Conservation (phyloP, 2,329 filamentous ascomycete genomes). For the Aspergillus quadricinctus region DNA sequence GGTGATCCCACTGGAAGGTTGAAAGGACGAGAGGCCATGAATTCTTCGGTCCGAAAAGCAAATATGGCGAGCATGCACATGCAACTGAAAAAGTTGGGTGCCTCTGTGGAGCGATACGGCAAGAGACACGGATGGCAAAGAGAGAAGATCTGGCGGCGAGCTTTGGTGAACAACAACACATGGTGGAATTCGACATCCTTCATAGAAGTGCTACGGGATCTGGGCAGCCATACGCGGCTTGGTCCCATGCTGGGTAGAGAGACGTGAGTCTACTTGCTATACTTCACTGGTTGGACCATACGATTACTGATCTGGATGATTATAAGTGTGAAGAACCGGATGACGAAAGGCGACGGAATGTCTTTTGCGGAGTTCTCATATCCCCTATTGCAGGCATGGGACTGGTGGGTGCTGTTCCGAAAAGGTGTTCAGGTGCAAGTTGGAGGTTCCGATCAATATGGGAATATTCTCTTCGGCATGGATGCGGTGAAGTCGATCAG, state of each 20-base stretch:
- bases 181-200: conserved; percentile 75
- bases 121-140: conserved; percentile 60
- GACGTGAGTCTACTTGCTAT: conserved; percentile 56
- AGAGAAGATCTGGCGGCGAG: conserved; percentile 62
- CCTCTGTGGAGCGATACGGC: conserved; percentile 65
- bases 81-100: conserved; percentile 61
- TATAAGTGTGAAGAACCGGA: conserved; percentile 70
- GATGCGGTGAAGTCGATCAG: conserved; percentile 76
- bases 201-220: conserved; percentile 67
- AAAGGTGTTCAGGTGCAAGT: conserved; percentile 77
- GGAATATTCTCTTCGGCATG: conserved; percentile 89
- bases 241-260: conserved; percentile 86
- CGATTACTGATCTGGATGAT: not conserved
- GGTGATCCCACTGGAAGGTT: conserved; percentile 46
- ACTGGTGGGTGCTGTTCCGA: conserved; percentile 86
- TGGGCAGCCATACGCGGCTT: conserved; percentile 71
- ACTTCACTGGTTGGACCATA: not conserved
- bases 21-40: conserved; percentile 35
- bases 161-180: conserved; percentile 72
- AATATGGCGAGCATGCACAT: conserved; percentile 48
- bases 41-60: conserved; percentile 37
- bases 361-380: conserved; percentile 92
- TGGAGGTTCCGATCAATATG: conserved; percentile 91
- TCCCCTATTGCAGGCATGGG: conserved; percentile 89
- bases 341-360: conserved; percentile 86